Percentiles rank a stretch among this genome's conserved stretches.
Conservation (phyloP, 306 rosid species). For the Hippophae rhamnoides region DNA sequence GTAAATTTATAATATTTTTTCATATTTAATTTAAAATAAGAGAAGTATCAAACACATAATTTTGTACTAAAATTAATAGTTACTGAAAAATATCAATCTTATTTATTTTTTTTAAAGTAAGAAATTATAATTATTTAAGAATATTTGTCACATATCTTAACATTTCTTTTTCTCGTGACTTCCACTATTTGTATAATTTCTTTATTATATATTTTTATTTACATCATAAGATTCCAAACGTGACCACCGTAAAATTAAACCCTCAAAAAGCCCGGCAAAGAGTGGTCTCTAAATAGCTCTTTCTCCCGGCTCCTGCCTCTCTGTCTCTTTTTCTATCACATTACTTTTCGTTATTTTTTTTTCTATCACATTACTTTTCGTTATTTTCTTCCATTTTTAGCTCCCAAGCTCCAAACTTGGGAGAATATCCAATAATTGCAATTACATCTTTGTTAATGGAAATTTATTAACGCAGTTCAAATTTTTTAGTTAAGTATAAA, state of each 20-base stretch:
- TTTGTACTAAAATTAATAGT: too few species aligned
- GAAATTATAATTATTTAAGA: too few species aligned
- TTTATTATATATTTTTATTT: not conserved
- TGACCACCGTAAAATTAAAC: slow-evolving; percentile 21
- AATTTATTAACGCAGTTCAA: not conserved
- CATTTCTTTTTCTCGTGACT: too few species aligned
- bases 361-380: too few species aligned
- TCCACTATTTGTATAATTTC: not conserved
- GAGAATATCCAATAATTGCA: slow-evolving; percentile 4
- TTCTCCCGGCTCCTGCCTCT: not conserved
- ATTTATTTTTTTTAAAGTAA: too few species aligned
- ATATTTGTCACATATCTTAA: too few species aligned
- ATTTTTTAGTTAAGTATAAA: too few species aligned
- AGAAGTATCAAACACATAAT: too few species aligned
- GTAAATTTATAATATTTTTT: too few species aligned
- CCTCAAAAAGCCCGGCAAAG: slow-evolving; percentile 39
- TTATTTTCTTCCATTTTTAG: slow-evolving; percentile 19
- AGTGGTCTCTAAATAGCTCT: slow-evolving; percentile 6
- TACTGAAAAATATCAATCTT: too few species aligned
- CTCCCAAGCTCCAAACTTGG: slow-evolving; percentile 11
- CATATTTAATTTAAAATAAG: too few species aligned
- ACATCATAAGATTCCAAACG: slow-evolving; percentile 32
- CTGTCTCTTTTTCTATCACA: not conserved
- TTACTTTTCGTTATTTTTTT: too few species aligned
- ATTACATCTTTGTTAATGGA: slow-evolving; percentile 5